These are phyloP conservation scores for Ensete ventricosum DNA, from an alignment of 176 grass and related monocot species.

Conservation along the genomic window DNA sequence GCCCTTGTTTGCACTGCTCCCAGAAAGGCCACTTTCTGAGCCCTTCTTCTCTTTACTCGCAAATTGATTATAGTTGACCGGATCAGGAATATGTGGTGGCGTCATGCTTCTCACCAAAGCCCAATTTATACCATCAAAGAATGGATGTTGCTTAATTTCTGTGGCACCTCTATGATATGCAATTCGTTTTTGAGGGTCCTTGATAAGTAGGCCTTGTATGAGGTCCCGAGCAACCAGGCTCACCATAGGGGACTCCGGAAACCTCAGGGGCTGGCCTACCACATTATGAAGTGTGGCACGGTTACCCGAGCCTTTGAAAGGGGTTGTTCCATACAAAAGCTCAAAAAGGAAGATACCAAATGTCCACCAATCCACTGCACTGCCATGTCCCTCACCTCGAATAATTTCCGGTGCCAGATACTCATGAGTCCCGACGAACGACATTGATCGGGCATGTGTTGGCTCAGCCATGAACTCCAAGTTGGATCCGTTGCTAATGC, in stretches of 20 bases:
- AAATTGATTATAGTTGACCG: slow-evolving; percentile 21
- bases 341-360: slow-evolving; percentile 86
- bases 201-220: slow-evolving; percentile 66
- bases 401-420: slow-evolving; percentile 90
- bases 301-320: slow-evolving; percentile 87
- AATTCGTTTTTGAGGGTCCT: slow-evolving; percentile 61
- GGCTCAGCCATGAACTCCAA: slow-evolving; percentile 86
- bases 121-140: slow-evolving; percentile 89
- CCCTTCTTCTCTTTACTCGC: slow-evolving; percentile 18
- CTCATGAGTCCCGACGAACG: slow-evolving; percentile 88
- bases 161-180: slow-evolving; percentile 61
- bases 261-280: slow-evolving; percentile 72
- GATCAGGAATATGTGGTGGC: slow-evolving; percentile 59
- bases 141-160: slow-evolving; percentile 81
- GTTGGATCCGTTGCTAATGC: slow-evolving; percentile 18
- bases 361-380: slow-evolving; percentile 95
- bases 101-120: slow-evolving; percentile 65
- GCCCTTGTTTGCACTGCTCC: slow-evolving; percentile 26
- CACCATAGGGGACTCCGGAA: slow-evolving; percentile 48
- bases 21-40: slow-evolving; percentile 16
- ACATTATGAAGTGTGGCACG: slow-evolving; percentile 85
- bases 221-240: slow-evolving; percentile 72
- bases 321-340: slow-evolving; percentile 69
- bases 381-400: slow-evolving; percentile 78
- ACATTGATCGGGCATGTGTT: slow-evolving; percentile 63